Evolutionary conservation across 306 rosid genomes (phyloP).

Genomic region (Glycine soja): DNA sequence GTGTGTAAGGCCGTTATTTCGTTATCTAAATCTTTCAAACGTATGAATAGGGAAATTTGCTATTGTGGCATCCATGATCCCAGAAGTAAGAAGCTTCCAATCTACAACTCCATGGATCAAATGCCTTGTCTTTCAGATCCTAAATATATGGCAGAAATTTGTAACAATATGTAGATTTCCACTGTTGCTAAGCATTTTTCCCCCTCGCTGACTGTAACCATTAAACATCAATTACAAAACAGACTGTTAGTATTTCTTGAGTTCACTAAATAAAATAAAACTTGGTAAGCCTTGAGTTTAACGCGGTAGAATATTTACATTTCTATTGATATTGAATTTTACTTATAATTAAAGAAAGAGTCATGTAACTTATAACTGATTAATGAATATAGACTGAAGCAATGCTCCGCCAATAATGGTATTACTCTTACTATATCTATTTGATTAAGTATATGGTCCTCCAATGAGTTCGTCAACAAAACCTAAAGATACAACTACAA

Average conservation of each 20-base stretch:
- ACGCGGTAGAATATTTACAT: not conserved
- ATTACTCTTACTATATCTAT: not conserved
- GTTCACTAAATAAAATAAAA: not conserved
- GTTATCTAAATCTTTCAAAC: slow-evolving; percentile 39
- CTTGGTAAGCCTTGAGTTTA: not conserved
- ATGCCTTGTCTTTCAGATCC: slow-evolving; percentile 5
- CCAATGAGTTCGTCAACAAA: not conserved
- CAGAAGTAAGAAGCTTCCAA: not conserved
- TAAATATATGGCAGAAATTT: slow-evolving; percentile 9
- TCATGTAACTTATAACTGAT: not conserved
- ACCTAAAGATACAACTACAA: not conserved
- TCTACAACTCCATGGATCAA: not conserved
- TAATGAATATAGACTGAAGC: not conserved
- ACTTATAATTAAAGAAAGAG: not conserved
- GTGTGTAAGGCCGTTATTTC: slow-evolving; percentile 58
- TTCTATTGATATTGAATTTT: not conserved
- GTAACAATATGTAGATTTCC: too few species aligned
- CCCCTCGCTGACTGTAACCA: too few species aligned
- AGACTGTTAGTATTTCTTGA: not conserved
- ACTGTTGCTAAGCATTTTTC: too few species aligned
- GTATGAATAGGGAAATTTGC: slow-evolving; percentile 26
- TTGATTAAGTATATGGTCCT: not conserved
- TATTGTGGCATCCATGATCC: not conserved
- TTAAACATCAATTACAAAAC: too few species aligned
- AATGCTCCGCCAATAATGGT: not conserved